phyloP scores from a whole-genome alignment of 2,329 filamentous ascomycete species.

The Beauveria medogensis region DNA sequence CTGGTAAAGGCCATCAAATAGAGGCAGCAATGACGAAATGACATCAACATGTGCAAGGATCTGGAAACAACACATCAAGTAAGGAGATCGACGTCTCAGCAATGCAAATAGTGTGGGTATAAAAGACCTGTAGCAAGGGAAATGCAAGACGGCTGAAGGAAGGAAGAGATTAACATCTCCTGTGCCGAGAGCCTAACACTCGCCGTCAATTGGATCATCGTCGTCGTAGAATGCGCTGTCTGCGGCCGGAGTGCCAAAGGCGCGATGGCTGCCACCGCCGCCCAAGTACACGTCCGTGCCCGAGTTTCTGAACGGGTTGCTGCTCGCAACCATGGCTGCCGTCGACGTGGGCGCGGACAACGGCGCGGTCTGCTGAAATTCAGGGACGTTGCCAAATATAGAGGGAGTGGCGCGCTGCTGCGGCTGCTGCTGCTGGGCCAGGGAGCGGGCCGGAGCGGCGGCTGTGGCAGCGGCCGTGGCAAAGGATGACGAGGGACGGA shows the following conservation, averaged over 20 bases:
- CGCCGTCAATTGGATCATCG: slow-evolving; percentile 24
- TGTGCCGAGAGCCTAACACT: slow-evolving; percentile 21
- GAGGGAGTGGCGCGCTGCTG: not conserved
- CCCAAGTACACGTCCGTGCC: slow-evolving; percentile 13
- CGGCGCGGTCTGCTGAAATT: not conserved
- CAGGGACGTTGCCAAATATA: not conserved
- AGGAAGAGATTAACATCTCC: not conserved
- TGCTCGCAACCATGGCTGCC: not conserved
- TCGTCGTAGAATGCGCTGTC: slow-evolving; percentile 14
- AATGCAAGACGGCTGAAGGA: not conserved
- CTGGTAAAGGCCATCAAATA: not conserved
- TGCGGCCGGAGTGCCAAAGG: not conserved
- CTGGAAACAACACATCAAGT: not conserved
- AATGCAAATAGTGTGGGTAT: not conserved
- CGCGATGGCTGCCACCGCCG: not conserved
- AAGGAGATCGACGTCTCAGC: not conserved
- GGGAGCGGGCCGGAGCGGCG: too few species aligned
- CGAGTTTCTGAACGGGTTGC: slow-evolving; percentile 7
- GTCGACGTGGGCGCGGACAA: not conserved
- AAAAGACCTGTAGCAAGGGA: not conserved
- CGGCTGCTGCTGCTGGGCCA: not conserved
- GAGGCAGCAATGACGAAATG: not conserved
- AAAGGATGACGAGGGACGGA: slow-evolving; percentile 15
- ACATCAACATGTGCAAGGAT: not conserved
- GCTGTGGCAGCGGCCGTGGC: not conserved